These are phyloP conservation scores for Novakomyces olei DNA, from an alignment of 805 yeast genomes.

Conservation along the genomic window DNA sequence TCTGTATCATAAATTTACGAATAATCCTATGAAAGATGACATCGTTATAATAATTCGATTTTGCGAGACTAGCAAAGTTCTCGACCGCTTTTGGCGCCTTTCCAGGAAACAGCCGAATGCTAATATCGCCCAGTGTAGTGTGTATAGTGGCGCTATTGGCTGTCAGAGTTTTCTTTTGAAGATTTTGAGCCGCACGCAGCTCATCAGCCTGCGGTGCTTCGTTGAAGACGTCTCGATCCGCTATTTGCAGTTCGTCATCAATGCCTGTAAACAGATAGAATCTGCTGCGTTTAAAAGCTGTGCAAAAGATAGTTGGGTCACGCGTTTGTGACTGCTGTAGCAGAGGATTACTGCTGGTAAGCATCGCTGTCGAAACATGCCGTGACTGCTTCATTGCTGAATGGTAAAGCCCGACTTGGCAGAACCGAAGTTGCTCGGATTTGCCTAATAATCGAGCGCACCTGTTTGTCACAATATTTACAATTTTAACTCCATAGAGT, in stretches of 20 bases:
- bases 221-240: conserved; percentile 14
- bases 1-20: conserved; percentile 36
- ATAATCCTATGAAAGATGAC: conserved; percentile 22
- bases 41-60: conserved; percentile 20
- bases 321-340: conserved; percentile 11
- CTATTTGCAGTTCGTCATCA: conserved; percentile 7
- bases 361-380: conserved; percentile 15
- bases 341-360: conserved; percentile 15
- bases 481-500: conserved; percentile 15
- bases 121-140: conserved; percentile 25
- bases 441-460: conserved; percentile 13
- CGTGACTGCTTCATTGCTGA: conserved; percentile 13
- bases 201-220: conserved; percentile 10
- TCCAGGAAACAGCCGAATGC: conserved; percentile 17
- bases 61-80: conserved; percentile 20
- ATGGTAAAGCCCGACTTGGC: conserved; percentile 14
- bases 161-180: conserved; percentile 4
- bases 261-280: conserved; percentile 14
- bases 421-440: conserved; percentile 15
- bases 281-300: conserved; percentile 12
- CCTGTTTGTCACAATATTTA: conserved; percentile 13
- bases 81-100: conserved; percentile 23
- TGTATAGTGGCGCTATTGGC: conserved; percentile 14
- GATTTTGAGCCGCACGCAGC: background rate
- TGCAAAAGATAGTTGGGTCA: conserved; percentile 16